Conservation (phyloP, 2,329 filamentous ascomycete species). For the Fusarium mangiferae region DNA sequence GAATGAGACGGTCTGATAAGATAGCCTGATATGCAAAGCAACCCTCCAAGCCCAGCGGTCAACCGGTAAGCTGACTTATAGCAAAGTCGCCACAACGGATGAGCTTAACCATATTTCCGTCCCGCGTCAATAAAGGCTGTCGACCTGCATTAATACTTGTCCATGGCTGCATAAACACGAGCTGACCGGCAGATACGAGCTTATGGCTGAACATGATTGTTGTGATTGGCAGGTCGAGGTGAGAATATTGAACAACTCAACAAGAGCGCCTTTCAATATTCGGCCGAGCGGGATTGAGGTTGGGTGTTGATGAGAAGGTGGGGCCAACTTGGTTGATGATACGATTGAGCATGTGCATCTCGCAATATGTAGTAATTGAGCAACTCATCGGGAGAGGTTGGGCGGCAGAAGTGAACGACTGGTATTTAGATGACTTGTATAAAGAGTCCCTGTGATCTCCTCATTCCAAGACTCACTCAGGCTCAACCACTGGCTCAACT, state of each 20-base stretch:
- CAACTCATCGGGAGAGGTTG: neutral
- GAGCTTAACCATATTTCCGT: neutral
- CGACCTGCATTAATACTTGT: conserved; percentile 25
- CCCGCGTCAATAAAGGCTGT: conserved; percentile 34
- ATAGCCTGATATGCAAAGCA: neutral
- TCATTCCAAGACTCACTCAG: neutral
- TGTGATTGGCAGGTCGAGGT: neutral
- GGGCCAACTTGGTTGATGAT: neutral
- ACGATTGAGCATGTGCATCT: neutral
- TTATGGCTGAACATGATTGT: conserved; percentile 23
- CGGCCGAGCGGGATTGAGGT: neutral
- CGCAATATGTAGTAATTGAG: neutral
- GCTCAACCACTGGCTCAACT: conserved; percentile 12
- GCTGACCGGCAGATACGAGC: conserved; percentile 31
- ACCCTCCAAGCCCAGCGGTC: neutral
- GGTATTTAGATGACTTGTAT: neutral
- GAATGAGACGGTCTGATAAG: neutral
- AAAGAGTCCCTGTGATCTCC: neutral
- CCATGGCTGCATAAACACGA: conserved; percentile 25
- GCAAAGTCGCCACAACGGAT: neutral
- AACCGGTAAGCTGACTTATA: conserved; percentile 18
- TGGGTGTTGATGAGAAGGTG: neutral
- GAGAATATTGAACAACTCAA: conserved; percentile 1
- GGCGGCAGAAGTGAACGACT: accelerated
- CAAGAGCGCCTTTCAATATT: neutral